Base-by-base conservation (phyloP, 2,329 filamentous ascomycete genomes). In the Orbilia oligospora region DNA sequence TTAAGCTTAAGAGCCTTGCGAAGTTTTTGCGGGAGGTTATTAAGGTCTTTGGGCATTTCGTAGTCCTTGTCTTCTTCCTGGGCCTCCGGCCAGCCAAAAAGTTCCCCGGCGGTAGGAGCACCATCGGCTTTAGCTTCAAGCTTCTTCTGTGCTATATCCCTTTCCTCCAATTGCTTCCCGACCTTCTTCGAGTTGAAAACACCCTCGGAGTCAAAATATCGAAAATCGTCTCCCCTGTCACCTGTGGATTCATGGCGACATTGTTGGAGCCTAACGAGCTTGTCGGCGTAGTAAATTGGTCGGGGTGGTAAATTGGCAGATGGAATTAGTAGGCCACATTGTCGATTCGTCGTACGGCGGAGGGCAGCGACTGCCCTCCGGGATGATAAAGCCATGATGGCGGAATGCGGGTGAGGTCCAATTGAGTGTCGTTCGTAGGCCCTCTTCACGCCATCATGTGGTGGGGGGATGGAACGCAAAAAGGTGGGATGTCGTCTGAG, bases 261-360 rank as follows among this genome's bases (percentile, higher is more conserved):
- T 64, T 78, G 75, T 61, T 61, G 56, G 20, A 61, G n/a, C 9
- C 38, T 58, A 3, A 49, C 27, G 22, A 65, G 58, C 44, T 38
- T 51, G 18, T 30, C 5, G 44, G 69, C 58, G 48, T 14, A 33
- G 38, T 78, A 78, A 64, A 78, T 78, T 18, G 75, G 75, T 33
- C 68, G 68, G 18, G 75, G 75, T 2, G 75, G 75, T 4, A 78
- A 48, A 38, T 78, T 78, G 1, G 68, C 63, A 18, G 75, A 78
- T 14, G 75, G 68, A 5, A 78, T 55, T 16, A 78, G 55, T 3
- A 78, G 64, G 36, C 75, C 75, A 53, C 75, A 78, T 78, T 67
- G 75, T 78, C 75, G 63, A 41, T 69, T 53, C 36, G 63, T 78
- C n/a, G 68, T 41, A 65, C 75, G 75, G 56, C 75, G 63, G 12